A percentile compares a stretch with the other conserved stretches of the same genome.
These are phyloP conservation scores for Chiua virens DNA, from an alignment of 768 basidiomycete species.

Conservation along the genomic window DNA sequence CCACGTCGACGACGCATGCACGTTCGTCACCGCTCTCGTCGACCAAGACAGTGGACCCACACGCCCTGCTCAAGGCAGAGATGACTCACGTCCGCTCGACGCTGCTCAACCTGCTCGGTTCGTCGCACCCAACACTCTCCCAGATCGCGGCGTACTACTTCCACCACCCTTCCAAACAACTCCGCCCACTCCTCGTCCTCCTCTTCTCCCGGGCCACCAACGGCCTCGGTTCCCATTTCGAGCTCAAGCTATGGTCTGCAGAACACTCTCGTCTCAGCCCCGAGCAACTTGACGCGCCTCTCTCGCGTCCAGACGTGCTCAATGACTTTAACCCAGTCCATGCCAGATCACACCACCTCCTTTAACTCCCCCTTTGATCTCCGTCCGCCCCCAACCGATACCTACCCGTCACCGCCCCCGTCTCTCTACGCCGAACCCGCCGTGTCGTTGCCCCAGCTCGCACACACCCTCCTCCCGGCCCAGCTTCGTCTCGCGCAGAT, in stretches of 20 bases:
- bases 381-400: conserved; percentile 30
- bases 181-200: conserved; percentile 86
- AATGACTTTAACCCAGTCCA: conserved; percentile 89
- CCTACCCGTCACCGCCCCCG: conserved; percentile 27
- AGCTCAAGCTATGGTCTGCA: conserved; percentile 58
- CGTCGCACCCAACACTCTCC: conserved; percentile 84
- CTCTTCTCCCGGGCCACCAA: conserved; percentile 93
- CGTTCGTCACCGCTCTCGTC: conserved; percentile 20
- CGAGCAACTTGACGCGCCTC: conserved; percentile 73
- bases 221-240: conserved; percentile 72
- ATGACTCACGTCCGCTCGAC: conserved; percentile 68
- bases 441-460: conserved; percentile 33
- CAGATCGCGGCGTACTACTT: conserved; percentile 94
- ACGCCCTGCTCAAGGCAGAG: conserved; percentile 69
- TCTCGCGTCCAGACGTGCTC: conserved; percentile 77
- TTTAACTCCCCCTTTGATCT: conserved; percentile 62
- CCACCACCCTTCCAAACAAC: conserved; percentile 82
- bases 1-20: conserved; percentile 10
- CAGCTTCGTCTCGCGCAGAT: conserved; percentile 94
- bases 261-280: conserved; percentile 54
- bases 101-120: conserved; percentile 77
- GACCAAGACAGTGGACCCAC: conserved; percentile 52
- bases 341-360: conserved; percentile 74
- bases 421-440: conserved; percentile 17
- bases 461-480: conserved; percentile 61